phyloP scores from a whole-genome alignment of 345 rosid species.

The Populus tremula region DNA sequence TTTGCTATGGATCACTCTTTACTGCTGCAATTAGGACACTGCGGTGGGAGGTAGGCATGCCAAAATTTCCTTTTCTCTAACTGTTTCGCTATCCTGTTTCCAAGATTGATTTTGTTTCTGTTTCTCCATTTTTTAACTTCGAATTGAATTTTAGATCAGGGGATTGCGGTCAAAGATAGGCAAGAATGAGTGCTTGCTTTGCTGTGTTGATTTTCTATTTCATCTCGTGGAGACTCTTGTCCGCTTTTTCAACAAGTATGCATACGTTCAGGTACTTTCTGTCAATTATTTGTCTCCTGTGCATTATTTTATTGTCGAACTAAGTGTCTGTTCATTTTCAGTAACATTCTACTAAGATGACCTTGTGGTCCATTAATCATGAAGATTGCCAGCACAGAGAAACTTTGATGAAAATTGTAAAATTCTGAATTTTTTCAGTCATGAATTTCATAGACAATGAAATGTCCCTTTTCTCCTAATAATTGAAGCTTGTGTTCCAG shows the following conservation, averaged over 20 bases:
- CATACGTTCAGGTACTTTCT: conserved; percentile 79
- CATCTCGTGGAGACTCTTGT: conserved; percentile 96
- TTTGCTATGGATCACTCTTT: conserved; percentile 95
- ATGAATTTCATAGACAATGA: not conserved
- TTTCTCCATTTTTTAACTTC: conserved; percentile 9
- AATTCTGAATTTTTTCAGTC: not conserved
- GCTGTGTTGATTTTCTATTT: conserved; percentile 89
- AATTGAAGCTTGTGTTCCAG: not conserved
- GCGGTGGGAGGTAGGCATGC: conserved; percentile 81
- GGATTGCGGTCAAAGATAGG: conserved; percentile 94
- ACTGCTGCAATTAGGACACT: conserved; percentile 93
- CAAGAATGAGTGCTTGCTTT: conserved; percentile 89
- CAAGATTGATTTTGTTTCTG: conserved; percentile 1
- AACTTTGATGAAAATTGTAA: not conserved
- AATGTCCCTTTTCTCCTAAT: not conserved
- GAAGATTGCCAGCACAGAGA: not conserved
- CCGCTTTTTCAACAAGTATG: conserved; percentile 94
- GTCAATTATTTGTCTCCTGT: not conserved
- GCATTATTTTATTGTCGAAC: not conserved
- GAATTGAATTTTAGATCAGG: conserved; percentile 57
- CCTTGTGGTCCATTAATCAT: not conserved
- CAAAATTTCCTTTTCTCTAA: conserved; percentile 7
- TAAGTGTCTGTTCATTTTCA: not conserved
- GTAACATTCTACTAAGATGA: not conserved
- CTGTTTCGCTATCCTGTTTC: conserved; percentile 7